Evolutionary conservation across 345 rosid species (phyloP), one percentile per base, ranked within the genome.

Genomic region (Carallia pectinifolia): DNA sequence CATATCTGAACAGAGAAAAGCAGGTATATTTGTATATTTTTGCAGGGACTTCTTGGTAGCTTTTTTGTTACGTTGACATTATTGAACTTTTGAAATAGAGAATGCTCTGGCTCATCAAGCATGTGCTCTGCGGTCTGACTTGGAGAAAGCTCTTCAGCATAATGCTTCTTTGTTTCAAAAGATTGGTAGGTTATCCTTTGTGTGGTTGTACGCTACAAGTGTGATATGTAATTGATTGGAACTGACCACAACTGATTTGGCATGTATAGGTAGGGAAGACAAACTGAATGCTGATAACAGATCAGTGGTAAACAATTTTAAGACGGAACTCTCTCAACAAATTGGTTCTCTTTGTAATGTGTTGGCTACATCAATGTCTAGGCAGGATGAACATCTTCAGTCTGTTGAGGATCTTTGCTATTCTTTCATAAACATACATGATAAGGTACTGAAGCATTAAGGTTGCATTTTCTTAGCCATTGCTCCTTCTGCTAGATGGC

Each of bases 1-100:
- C 71, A 92, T 96, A 68, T 86, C 86, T 31, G 91, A 96, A 77
- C 98, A 92, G 83, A 89, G 82, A 75, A 92, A 84, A 92, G 87
- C 99, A 59, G 99, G 98, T 85, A 76, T 1, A 54, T 19, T 68
- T 65, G 7, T 10, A 23, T 9, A 30, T 60, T 60, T 68, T 58
- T 64, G 7, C 66, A 60, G 31, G 5, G 48, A 27, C 8, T 40
- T 52, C 39, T 40, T 23, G 19, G 15, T 7, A 12, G 4, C 54
- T 29, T 30, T 39, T 12, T 15, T 16, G 6, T 44, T 33, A 31
- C 77, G 71, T 80, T 48, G 7, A 48, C 61, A 52, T 65, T 62
- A 27, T 34, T 33, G 18, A 63, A 39, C 71, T 65, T 65, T 64
- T 74, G 52, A 44, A 67, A 76, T 83, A 96, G 99, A 96, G 71